These are phyloP conservation scores for Gossypium gossypioides DNA, from an alignment of 441 rosid species.

Conservation along the genomic window DNA sequence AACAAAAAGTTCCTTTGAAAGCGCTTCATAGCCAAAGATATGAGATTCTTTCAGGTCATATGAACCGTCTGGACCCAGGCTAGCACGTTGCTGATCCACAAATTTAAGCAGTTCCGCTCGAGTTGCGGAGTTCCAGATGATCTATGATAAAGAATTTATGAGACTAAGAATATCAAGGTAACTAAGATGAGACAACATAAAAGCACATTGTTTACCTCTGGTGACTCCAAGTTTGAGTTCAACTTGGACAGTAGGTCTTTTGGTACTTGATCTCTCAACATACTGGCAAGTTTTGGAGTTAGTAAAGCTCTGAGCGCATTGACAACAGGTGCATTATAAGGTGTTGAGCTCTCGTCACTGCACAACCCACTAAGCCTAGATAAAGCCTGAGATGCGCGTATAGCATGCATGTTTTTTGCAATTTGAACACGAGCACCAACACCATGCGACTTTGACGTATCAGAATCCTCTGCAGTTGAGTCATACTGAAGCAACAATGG, in stretches of 20 bases:
- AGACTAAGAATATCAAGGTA: conserved; percentile 5
- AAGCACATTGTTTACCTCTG: conserved; percentile 64
- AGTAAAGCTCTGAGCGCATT: conserved; percentile 69
- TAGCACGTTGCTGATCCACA: conserved; percentile 82
- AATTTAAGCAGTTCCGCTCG: conserved; percentile 89
- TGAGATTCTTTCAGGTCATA: conserved; percentile 76
- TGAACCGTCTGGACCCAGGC: conserved; percentile 85
- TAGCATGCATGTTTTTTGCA: conserved; percentile 90
- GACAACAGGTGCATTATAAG: conserved; percentile 68
- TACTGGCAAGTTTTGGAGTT: conserved; percentile 91
- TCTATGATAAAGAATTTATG: conserved; percentile 39
- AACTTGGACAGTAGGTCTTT: conserved; percentile 79
- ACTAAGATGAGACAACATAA: not conserved
- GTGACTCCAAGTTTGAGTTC: conserved; percentile 88
- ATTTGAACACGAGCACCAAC: conserved; percentile 96
- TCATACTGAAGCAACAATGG: conserved; percentile 96
- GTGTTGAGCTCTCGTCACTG: conserved; percentile 49
- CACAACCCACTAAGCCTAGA: conserved; percentile 88
- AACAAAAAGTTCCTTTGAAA: conserved; percentile 79
- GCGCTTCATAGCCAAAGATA: conserved; percentile 64
- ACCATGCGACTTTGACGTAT: conserved; percentile 63
- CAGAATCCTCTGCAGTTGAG: conserved; percentile 93
- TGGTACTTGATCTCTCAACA: conserved; percentile 70
- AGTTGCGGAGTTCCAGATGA: conserved; percentile 94
- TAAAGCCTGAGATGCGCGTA: conserved; percentile 81